Base-by-base conservation (phyloP, 2,329 filamentous ascomycete species). In the Incumbomyces lentus region DNA sequence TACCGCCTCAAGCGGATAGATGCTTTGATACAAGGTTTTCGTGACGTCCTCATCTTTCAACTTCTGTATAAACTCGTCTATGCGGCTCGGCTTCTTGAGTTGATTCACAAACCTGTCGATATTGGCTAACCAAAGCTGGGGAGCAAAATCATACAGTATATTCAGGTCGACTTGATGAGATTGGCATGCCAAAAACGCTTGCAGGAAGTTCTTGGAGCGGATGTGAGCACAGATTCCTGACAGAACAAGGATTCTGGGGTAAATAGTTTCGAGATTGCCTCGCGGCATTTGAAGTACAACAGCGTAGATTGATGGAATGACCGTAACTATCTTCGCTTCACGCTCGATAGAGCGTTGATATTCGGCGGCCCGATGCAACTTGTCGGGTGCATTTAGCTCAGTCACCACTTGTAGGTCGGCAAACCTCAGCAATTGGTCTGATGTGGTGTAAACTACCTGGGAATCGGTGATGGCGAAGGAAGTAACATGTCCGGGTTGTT, bases 161-260 rank as follows among this genome's bases (percentile, higher is more conserved):
- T 98, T 98, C 84, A 96, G 89, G 60, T 98, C 92, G 1, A 98
- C 92, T 55, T 93, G 79, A 62, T 98, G 93, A 17, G 82, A 90
- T 42, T 92, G 81, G 62, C 92, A 96, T 52, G 87, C 82, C 17
- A 84, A 71, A 61, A 95, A 98, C 0, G 92, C 92, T 43, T 78
- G 79, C 40, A 76, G 78, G 60, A 95, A 98, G 57, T 92, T 79
- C 62, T 84, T 85, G 29, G 76, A 71, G 45, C 88, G 83, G 43
- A 98, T 86, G 43, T 84, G 79, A 41, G 78, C 77, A 40, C 92
- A 79, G 47, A 98, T 93, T 19, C 88, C 89, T 1, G 88, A 87
- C 40, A 98, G 72, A 0, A 98, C 90, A 67, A 98, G 82, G 12
- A 90, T 90, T 49, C 92, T 78, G 13, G 92, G 92, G 60, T 82